Evolutionary conservation across 2,329 filamentous ascomycete genomes (phyloP), one percentile per base, ranked within the genome.

Genomic region (Hymenoscyphus repandus): DNA sequence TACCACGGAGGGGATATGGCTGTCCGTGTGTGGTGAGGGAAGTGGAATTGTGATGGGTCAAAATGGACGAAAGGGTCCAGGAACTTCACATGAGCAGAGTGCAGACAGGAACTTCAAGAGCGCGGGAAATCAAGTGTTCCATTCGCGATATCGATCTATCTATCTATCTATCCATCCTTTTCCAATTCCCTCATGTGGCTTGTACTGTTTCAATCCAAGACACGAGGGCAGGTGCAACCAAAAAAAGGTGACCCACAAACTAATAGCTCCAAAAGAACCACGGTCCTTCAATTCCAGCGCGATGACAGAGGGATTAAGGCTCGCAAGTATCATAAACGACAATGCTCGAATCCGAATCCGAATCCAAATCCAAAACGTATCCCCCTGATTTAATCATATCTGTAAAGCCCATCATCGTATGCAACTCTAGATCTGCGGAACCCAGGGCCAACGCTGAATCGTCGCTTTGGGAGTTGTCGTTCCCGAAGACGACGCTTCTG

Each of bases 311-410:
- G 34, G 15, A 37, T 11, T 4, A 37, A 37, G 34, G 34, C 34
- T 37, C 39, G 39, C 39, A 20, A 17, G 20, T 10, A 42, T 27
- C 2, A 42, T 13, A 22, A 20, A 42, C 39, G 12, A 42, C 15
- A 13, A 22, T 42, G 22, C 4, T 27, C 22, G 22, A 27, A 27
- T 27, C 22, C 39, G 22, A 27, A 38, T 13, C 38, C 22, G 22
- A 27, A 27, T 27, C 22, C 39, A 42, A 27, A 38, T 13, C 38
- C 45, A 15, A 4, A 32, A 27, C 20, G 13, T 42, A 61, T 47
- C 63, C 60, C 0, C 73, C 72, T 3, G 4, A 46, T 42, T 60
- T 53, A 64, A 43, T 62, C 62, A 54, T 56, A 65, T 22, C 62
- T 45, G 55, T 64, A 65, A 36, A 62, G 53, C 11, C 61, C 61